A percentile compares a stretch with the other conserved stretches of the same genome.
These are phyloP conservation scores for Hordeum vulgare DNA, from an alignment of 176 grass and related monocot genomes.

Conservation along the genomic window MorexV3_pseudomolecules_assembly NC_058520.1:588042598-588043097, in stretches of 20 bases:
- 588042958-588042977: neutral
- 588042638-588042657: neutral
- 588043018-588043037: neutral
- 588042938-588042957: neutral
- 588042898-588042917: too few relatives aligned
- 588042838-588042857: neutral
- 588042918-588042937: too few relatives aligned
- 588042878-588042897: neutral
- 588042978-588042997: neutral
- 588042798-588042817: neutral
- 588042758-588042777: neutral
- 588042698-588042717: neutral
- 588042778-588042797: neutral
- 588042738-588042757: neutral
- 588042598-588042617: too few relatives aligned
- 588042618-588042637: neutral
- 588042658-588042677: neutral
- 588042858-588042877: neutral
- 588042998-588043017: accelerated
- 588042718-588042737: neutral
- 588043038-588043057: too few relatives aligned
- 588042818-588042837: neutral
- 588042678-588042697: neutral
- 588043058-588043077: neutral
- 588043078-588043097: neutral